Percentiles rank a stretch among this genome's conserved stretches.
Evolutionary conservation across 306 rosid species (phyloP).

Genomic region (Prunus padus): DNA sequence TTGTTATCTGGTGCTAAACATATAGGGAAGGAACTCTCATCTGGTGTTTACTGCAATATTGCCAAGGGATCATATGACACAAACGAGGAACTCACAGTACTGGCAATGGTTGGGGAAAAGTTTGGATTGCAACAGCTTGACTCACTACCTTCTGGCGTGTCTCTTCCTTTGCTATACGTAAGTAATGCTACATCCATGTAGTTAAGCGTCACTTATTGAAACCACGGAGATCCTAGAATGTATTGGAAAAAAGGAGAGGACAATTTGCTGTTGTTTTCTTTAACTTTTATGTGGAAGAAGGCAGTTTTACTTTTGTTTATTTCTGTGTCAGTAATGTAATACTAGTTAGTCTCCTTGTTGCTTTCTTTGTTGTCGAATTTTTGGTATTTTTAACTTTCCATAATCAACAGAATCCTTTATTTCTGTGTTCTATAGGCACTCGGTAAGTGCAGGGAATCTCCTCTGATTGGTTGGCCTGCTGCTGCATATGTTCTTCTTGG

Average conservation of each 20-base stretch:
- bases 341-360: slow-evolving; percentile 12
- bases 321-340: slow-evolving; percentile 2
- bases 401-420: slow-evolving; percentile 17
- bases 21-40: slow-evolving; percentile 71
- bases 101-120: slow-evolving; percentile 97
- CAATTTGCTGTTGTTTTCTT: not conserved
- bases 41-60: slow-evolving; percentile 77
- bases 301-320: not conserved
- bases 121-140: slow-evolving; percentile 96
- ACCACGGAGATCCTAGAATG: not conserved
- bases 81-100: slow-evolving; percentile 78
- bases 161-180: slow-evolving; percentile 91
- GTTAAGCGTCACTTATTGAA: slow-evolving; percentile 17
- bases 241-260: not conserved
- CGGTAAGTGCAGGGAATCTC: slow-evolving; percentile 94
- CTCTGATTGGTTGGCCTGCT: slow-evolving; percentile 94
- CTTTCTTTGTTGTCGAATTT: slow-evolving; percentile 1
- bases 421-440: slow-evolving; percentile 67
- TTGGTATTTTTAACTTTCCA: slow-evolving; percentile 3
- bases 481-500: slow-evolving; percentile 97
- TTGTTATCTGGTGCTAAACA: slow-evolving; percentile 77
- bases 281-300: not conserved
- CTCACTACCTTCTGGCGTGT: slow-evolving; percentile 87
- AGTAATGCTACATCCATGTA: slow-evolving; percentile 31
- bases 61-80: slow-evolving; percentile 74